Base-by-base conservation (phyloP, 208 protist genomes). In the Angomonas desouzai region DNA sequence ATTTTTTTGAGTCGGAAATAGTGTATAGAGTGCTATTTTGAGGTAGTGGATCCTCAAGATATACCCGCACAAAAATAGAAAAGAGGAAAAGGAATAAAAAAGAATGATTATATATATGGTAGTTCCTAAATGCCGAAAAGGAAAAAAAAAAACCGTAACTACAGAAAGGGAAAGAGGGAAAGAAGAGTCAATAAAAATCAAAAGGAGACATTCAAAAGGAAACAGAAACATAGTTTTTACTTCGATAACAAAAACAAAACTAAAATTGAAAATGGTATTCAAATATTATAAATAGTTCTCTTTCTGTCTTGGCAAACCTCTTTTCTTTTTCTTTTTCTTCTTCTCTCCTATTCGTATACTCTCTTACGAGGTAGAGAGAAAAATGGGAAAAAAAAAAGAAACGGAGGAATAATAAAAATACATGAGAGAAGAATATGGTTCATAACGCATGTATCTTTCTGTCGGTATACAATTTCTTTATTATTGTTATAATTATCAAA, bases 181-280 rank as follows among this genome's bases (percentile, higher is more conserved):
- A 18, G 18, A 23, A 28, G 32, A 72, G 25, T 25, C 28, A 66
- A 36, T 65, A 55, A 48, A 62, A 34, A 11, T 38, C 20, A 18
- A 27, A 33, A 36, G 61, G 45, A 64, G 13, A 30, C 47, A 48
- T 51, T 73, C 64, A 57, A 63, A 55, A 48, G n/a, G 59, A 32
- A 64, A 45, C 11, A 62, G 1, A 45, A n/a, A 29, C 49, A 36
- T 36, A 23, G 60, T n/a, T n/a, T n/a, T n/a, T n/a, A n/a, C n/a
- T n/a, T n/a, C n/a, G n/a, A n/a, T n/a, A 45, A 33, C 29, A 47
- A 59, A 70, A 30, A 56, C 61, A 0, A 65, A 49, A 55, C 59
- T n/a, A 62, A 56, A 30, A 23, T n/a, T 1, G 29, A 45, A 27
- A 67, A 48, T 49, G 1, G 3, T 23, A 62, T 33, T 64, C 22